Percentiles rank a stretch among this genome's conserved stretches.
Evolutionary conservation across 139 green algal species (phyloP).

Genomic region (Pseudopediastrum boryanum): DNA sequence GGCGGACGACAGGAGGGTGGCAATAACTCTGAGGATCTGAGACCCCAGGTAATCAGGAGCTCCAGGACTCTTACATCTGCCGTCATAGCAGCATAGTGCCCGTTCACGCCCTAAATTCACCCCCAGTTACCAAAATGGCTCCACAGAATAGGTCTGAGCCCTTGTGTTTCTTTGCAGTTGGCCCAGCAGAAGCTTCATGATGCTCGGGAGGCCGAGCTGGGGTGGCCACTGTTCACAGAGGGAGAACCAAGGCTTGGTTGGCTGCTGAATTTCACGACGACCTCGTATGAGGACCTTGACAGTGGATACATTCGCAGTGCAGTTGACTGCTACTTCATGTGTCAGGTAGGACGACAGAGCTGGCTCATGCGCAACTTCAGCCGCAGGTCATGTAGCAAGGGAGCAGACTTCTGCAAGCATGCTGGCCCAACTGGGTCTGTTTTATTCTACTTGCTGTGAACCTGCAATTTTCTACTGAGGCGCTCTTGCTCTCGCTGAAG

Average conservation of each 20-base stretch:
- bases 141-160: background rate
- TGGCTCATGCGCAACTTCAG: no score
- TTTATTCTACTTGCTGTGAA: no score
- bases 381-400: no score
- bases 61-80: background rate
- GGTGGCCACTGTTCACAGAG: conserved; percentile 77
- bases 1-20: background rate
- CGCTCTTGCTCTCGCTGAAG: background rate
- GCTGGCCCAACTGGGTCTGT: no score
- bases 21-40: background rate
- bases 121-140: background rate
- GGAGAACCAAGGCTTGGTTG: conserved; percentile 83
- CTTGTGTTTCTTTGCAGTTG: conserved; percentile 42
- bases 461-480: background rate
- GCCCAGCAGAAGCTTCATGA: conserved; percentile 61
- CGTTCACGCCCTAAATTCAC: background rate
- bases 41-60: background rate
- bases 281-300: conserved; percentile 84
- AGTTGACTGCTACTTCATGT: conserved; percentile 96
- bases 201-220: conserved; percentile 69
- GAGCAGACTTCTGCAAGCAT: no score
- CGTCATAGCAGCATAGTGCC: background rate
- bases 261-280: conserved; percentile 91
- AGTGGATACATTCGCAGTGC: conserved; percentile 66
- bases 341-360: conserved; percentile 83